A percentile compares a stretch with the other conserved stretches of the same genome.
Evolutionary conservation across 345 rosid species (phyloP).

Genomic region (Draba incana): DNA sequence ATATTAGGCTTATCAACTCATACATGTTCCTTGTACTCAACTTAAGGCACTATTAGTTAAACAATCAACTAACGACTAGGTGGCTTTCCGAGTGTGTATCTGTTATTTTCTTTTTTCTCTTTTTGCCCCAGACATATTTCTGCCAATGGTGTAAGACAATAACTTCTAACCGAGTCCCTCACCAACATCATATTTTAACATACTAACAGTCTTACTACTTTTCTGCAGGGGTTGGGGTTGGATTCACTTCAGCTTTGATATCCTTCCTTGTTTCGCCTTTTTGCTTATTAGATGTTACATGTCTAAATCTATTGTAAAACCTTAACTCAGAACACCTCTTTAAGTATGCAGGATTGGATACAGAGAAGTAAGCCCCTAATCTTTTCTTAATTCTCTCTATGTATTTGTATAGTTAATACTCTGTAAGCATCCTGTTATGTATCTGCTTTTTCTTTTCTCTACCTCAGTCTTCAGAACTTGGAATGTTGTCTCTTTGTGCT

Average conservation of each 20-base stretch:
- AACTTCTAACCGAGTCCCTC: neutral
- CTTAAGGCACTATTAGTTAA: conserved; percentile 11
- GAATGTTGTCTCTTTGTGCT: conserved; percentile 98
- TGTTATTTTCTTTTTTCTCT: neutral
- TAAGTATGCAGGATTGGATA: conserved; percentile 96
- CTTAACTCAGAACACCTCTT: conserved; percentile 91
- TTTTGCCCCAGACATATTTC: conserved; percentile 9
- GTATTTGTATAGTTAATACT: neutral
- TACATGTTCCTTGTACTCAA: neutral
- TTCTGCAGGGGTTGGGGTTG: conserved; percentile 92
- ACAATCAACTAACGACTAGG: conserved; percentile 1
- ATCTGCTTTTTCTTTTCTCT: conserved; percentile 15
- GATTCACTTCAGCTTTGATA: conserved; percentile 92
- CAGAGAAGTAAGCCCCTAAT: conserved; percentile 73
- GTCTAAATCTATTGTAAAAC: conserved; percentile 37
- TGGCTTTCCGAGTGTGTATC: conserved; percentile 7
- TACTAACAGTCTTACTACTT: conserved; percentile 19
- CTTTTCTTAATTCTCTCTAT: neutral
- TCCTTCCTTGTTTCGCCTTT: conserved; percentile 50
- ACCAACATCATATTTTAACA: conserved; percentile 4
- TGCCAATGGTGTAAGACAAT: conserved; percentile 8
- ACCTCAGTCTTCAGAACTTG: conserved; percentile 86
- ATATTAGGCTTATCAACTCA: conserved; percentile 12
- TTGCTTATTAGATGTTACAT: conserved; percentile 14
- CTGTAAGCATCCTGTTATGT: conserved; percentile 13